Base-by-base conservation (phyloP, 75 land plant genomes). In the Adiantum capillusveneris region DNA sequence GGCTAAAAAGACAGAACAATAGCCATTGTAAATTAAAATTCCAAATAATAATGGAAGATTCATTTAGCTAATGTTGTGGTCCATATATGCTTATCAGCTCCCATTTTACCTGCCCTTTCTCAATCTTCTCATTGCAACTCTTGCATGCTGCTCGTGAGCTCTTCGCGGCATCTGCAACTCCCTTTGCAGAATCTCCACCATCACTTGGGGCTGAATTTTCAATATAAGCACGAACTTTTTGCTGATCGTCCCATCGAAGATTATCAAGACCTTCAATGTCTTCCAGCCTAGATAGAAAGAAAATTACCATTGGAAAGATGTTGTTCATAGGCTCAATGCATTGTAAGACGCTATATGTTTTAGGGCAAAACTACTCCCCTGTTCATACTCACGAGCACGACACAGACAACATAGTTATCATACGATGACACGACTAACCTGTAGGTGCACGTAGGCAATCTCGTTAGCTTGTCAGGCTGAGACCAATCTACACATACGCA, bases 231-330 rank as follows among this genome's bases (percentile, higher is more conserved):
- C 80, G 68, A 20, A 94, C 53, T 49, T 59, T 84, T 59, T 83
- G 74, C 41, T 86, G 90, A 68, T 94, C 96, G 59, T 89, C 96
- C 98, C 98, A 94, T 53, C 98, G 72, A 11, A 94, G 74, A 20
- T 48, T 39, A 28, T 94, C 96, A 27, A 78, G 30, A 29, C 98
- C 98, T 71, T 86, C 98, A 64, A 94, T 84, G 60, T 94, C 98
- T 70, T 83, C 87, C 63, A 77, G n/a, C 39, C 98, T 94, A 69
- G 51, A 21, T 12, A 31, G 41, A 6, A 41, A 36, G 36, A 25
- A 28, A 17, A n/a, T 31, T 29, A 44, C 21, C 3, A 28, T 25
- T 20, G 14, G 18, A 51, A 51, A 11, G n/a, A 51, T 51, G 11
- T 22, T 11, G n/a, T 55, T 3, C 6, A 60, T 14, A 25, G 44